Base-by-base conservation (phyloP, 108 stramenopile species). In the Fragilaria crotonensis region DNA sequence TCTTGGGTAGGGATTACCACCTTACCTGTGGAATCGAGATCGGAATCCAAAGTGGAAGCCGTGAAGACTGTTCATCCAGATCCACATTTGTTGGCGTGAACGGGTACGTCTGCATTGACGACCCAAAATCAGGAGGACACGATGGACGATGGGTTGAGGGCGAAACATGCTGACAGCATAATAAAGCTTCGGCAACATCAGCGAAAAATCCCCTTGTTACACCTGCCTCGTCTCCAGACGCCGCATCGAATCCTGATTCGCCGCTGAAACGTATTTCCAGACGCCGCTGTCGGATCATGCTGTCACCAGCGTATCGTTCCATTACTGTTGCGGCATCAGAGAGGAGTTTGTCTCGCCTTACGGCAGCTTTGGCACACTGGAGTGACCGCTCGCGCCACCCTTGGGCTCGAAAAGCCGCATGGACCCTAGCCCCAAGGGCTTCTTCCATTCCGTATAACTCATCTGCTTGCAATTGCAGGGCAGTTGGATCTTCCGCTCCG, bases 361-460 rank as follows among this genome's bases (percentile, higher is more conserved):
- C 61, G 17, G 72, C 64, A 17, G 64, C 78, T 48, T 79, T 79
- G 25, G 69, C 78, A 44, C 66, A 65, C 50, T 79, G 54, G 3
- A 79, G 47, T 23, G 72, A 62, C 52, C 64, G 69, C 45, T 79
- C 78, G 33, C 66, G 47, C 78, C 78, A 79, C 55, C 64, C 33
- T 48, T 74, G 65, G 3, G 68, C 53, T 26, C 69, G 30, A 51
- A 79, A 79, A 22, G 70, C 51, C 11, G 73, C 36, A 47, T 52
- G 30, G 9, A 79, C 73, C 11, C 72, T 59, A 1, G 70, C 53
- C n/a, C 64, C 72, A 52, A 79, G 69, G n/a, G 68, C 66, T 47
- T 79, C 78, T 64, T 79, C 78, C 73, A 79, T 70, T 45, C 72
- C 72, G 46, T 79, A 79, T 4, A 79, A 60, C 41, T 79, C 78